Evolutionary conservation across 805 yeast species (phyloP), one percentile per base, ranked within the genome.

Genomic region (Candida sakaeoensis): DNA sequence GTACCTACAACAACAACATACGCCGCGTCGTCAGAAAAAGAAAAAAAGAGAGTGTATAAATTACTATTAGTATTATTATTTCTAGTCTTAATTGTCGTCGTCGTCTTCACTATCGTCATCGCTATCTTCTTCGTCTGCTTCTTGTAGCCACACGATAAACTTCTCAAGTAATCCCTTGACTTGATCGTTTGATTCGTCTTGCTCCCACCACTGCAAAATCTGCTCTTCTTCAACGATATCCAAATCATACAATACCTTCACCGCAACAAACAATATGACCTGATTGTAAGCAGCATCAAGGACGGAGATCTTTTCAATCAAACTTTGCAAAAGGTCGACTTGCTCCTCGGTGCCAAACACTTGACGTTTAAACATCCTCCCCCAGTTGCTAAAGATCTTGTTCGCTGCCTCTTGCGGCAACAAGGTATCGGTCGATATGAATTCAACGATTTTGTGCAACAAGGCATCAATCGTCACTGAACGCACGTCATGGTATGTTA

Each of bases 401-500:
- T 69, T 70, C 0, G 83, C 75, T 0, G 97, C 96, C 17, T 78
- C 84, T 52, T 84, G 83, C 28, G 82, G 79, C 28, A 79, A 81
- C 48, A 86, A 67, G 0, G 96, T 85, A 44, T 77, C 85, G 1
- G 96, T 85, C 29, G 79, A 73, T 27, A 89, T 77, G 52, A 85
- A 82, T 49, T 87, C 87, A 37, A 78, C 71, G 9, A 86, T 77
- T 53, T 93, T 75, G 31, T 70, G 68, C 32, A 88, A 52, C 53
- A 93, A 68, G 0, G 97, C 93, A 27, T 72, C 70, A 25, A 80
- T 68, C 0, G 96, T 87, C 4, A 95, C 95, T 22, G 68, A 62
- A 57, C 97, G 77, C 10, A 93, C 97, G 55, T 90, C 96, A 53
- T 87, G 95, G 61, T 93, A 91, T 0, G 93, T 77, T 13, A 89